A percentile compares a stretch with the other conserved stretches of the same genome.
These are phyloP conservation scores for Wallacemonas sp. DNA, from an alignment of 208 protist genomes.

Conservation along the genomic window DNA sequence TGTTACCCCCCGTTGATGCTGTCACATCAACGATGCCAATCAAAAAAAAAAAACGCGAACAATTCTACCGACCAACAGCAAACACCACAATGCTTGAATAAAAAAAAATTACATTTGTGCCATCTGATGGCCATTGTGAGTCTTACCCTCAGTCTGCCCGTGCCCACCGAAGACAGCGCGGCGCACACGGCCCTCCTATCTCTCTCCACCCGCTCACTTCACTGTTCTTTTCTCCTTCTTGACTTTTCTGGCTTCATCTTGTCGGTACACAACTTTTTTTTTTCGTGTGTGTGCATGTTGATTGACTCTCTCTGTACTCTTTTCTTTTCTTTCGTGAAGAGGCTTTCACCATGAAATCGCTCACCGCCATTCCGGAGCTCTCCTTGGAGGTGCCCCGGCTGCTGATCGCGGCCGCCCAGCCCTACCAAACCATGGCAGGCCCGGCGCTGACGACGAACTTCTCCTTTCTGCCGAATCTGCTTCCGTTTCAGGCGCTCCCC, in stretches of 20 bases:
- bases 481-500: conserved; percentile 64
- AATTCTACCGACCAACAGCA: no score
- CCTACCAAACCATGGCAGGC: conserved; percentile 82
- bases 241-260: conserved; percentile 2
- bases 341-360: conserved; percentile 7
- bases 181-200: no score
- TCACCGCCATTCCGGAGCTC: background rate
- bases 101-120: no score
- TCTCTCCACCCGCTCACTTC: no score
- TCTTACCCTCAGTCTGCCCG: no score
- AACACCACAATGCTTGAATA: no score
- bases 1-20: no score
- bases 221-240: conserved; percentile 10
- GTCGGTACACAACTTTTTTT: background rate
- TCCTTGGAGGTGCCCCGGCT: conserved; percentile 60
- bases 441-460: conserved; percentile 78
- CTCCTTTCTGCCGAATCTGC: conserved; percentile 45
- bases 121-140: no score
- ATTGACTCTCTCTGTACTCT: background rate
- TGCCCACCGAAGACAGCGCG: no score
- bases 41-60: no score
- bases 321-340: conserved; percentile 6
- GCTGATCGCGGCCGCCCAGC: conserved; percentile 72
- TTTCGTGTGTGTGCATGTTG: conserved; percentile 9
- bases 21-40: no score